phyloP scores from a whole-genome alignment of 768 basidiomycete species.

The Hydnomerulius pinastri region DNA sequence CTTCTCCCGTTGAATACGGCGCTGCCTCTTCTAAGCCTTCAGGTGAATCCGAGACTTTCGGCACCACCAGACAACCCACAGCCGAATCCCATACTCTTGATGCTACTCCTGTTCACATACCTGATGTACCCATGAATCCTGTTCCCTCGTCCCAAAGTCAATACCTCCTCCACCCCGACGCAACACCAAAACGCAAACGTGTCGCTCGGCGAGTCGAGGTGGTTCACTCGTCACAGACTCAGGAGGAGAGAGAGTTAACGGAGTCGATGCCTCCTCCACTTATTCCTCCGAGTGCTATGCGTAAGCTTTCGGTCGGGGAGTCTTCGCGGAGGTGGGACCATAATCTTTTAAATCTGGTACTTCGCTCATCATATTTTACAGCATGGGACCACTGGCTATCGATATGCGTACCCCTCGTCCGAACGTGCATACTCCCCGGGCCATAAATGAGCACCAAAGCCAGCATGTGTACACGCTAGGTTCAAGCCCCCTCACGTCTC shows the following conservation, averaged over 20 bases:
- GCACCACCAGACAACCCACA: not conserved
- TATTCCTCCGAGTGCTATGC: not conserved
- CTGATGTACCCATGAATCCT: slow-evolving; percentile 11
- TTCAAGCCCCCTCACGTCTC: slow-evolving; percentile 5
- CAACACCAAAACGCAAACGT: slow-evolving; percentile 39
- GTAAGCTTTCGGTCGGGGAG: not conserved
- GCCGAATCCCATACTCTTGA: slow-evolving; percentile 1
- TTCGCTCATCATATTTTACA: slow-evolving; percentile 16
- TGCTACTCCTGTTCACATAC: slow-evolving; percentile 2
- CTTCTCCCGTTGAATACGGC: not conserved
- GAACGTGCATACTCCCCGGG: not conserved
- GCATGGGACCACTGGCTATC: not conserved
- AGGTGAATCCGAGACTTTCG: no score
- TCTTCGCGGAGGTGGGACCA: slow-evolving; percentile 19
- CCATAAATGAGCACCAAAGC: slow-evolving; percentile 1
- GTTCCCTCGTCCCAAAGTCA: slow-evolving; percentile 35
- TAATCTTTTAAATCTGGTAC: not conserved
- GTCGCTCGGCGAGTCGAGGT: slow-evolving; percentile 18
- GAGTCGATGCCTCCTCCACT: slow-evolving; percentile 8
- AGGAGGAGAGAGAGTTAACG: slow-evolving; percentile 31
- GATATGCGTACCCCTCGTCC: not conserved
- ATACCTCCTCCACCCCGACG: slow-evolving; percentile 32
- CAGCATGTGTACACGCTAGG: not conserved
- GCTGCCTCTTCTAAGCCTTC: no score
- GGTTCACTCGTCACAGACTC: slow-evolving; percentile 35